Conservation (phyloP, 306 rosid genomes). For the Medicago ruthenica region DNA sequence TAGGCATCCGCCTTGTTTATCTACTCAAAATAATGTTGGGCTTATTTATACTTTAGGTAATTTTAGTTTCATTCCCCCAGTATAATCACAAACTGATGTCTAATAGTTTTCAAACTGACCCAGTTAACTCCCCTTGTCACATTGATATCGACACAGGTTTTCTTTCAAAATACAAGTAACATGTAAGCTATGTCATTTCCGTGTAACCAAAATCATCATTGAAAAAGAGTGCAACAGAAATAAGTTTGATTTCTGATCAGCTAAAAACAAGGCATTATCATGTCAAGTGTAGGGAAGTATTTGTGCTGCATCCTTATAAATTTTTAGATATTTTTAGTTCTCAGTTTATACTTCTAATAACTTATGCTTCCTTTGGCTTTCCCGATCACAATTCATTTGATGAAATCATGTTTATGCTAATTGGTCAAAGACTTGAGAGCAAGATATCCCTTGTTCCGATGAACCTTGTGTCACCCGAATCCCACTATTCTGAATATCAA, state of each 20-base stretch:
- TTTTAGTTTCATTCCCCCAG: neutral
- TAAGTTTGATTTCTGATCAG: no score
- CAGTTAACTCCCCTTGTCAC: neutral
- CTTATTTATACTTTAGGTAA: neutral
- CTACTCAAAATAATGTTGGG: neutral
- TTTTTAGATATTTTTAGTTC: neutral
- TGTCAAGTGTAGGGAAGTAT: neutral
- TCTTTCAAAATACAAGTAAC: neutral
- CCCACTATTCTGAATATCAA: conserved; percentile 15
- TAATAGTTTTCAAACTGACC: neutral
- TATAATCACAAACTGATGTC: neutral
- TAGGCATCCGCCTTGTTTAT: neutral
- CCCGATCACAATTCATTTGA: conserved; percentile 21
- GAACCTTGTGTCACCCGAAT: conserved; percentile 1
- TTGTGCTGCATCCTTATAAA: conserved; percentile 2
- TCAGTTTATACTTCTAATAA: conserved; percentile 1
- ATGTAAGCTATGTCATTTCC: neutral
- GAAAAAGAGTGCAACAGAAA: neutral
- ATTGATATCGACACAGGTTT: neutral
- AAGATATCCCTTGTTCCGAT: neutral
- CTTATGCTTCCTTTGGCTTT: neutral
- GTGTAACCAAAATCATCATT: no score
- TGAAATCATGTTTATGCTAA: neutral
- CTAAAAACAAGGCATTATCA: neutral
- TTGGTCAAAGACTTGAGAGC: neutral